Percentiles rank a stretch among this genome's conserved stretches.
Conservation (phyloP, 768 basidiomycete species). For the Suillus alpinus region DNA sequence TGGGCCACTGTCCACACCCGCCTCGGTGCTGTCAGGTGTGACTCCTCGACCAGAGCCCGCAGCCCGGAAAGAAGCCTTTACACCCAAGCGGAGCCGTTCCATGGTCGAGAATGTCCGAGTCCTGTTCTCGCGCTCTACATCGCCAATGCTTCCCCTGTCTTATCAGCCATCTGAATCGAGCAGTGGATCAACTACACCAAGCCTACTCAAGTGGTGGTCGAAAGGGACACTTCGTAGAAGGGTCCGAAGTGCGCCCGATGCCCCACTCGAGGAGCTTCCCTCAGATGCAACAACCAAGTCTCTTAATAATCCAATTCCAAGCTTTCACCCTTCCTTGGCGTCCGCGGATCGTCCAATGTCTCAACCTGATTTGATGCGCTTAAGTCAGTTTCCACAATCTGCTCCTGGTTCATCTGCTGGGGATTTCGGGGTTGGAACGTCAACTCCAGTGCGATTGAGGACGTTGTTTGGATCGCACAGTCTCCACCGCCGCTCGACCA, state of each 20-base stretch:
- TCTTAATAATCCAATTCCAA: slow-evolving; percentile 15
- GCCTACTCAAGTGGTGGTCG: slow-evolving; percentile 48
- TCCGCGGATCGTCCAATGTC: slow-evolving; percentile 25
- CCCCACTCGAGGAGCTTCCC: slow-evolving; percentile 30
- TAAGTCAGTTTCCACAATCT: slow-evolving; percentile 17
- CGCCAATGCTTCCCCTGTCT: slow-evolving; percentile 34
- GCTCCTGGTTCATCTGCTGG: slow-evolving; percentile 9
- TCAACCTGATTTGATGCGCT: slow-evolving; percentile 27
- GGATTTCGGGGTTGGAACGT: slow-evolving; percentile 23
- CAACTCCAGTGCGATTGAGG: slow-evolving; percentile 11
- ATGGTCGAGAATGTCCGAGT: slow-evolving; percentile 63
- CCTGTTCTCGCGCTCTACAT: slow-evolving; percentile 51
- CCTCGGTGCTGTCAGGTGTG: slow-evolving; percentile 12
- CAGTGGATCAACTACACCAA: slow-evolving; percentile 28
- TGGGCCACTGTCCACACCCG: slow-evolving; percentile 13
- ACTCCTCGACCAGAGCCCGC: slow-evolving; percentile 27
- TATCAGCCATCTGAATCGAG: slow-evolving; percentile 25
- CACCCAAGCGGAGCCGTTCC: slow-evolving; percentile 46
- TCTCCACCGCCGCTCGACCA: slow-evolving; percentile 19
- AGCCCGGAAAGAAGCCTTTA: slow-evolving; percentile 19
- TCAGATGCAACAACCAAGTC: slow-evolving; percentile 24
- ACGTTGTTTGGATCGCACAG: slow-evolving; percentile 11
- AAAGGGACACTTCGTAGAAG: slow-evolving; percentile 48
- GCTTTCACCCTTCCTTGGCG: slow-evolving; percentile 9
- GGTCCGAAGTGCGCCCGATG: slow-evolving; percentile 51